These are phyloP conservation scores for Rhododendron henanense DNA, from an alignment of 148 eudicot species.

Conservation along the genomic window DNA sequence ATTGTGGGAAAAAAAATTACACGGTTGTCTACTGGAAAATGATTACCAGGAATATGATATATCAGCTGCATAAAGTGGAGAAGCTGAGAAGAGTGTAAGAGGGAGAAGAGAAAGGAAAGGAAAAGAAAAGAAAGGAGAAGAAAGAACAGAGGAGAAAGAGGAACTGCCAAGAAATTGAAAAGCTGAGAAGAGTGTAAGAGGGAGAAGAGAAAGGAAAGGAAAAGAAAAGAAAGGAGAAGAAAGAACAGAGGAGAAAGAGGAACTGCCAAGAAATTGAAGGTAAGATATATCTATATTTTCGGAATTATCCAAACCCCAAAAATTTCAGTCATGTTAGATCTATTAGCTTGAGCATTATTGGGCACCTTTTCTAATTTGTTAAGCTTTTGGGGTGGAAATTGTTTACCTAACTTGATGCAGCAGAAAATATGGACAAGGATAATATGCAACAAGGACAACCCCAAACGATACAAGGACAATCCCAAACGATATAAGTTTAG, in stretches of 20 bases:
- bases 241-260: background rate
- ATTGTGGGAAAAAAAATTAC: background rate
- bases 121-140: background rate
- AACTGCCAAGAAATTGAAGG: background rate
- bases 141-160: background rate
- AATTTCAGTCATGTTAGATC: background rate
- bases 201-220: background rate
- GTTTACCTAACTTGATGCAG: background rate
- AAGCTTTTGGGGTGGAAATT: background rate
- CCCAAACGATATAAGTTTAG: too few species aligned
- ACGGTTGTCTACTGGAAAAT: background rate
- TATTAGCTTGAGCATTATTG: background rate
- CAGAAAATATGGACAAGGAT: too few species aligned
- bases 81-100: background rate
- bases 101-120: background rate
- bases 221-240: background rate
- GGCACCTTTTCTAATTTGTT: background rate
- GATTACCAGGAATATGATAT: background rate
- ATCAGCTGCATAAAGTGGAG: background rate
- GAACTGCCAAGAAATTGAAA: background rate
- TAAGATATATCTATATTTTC: background rate
- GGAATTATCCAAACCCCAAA: background rate
- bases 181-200: background rate
- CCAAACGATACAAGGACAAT: too few species aligned
- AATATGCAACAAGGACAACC: too few species aligned